Base-by-base conservation (phyloP, 805 yeast genomes). In the Metschnikowia matae region DNA sequence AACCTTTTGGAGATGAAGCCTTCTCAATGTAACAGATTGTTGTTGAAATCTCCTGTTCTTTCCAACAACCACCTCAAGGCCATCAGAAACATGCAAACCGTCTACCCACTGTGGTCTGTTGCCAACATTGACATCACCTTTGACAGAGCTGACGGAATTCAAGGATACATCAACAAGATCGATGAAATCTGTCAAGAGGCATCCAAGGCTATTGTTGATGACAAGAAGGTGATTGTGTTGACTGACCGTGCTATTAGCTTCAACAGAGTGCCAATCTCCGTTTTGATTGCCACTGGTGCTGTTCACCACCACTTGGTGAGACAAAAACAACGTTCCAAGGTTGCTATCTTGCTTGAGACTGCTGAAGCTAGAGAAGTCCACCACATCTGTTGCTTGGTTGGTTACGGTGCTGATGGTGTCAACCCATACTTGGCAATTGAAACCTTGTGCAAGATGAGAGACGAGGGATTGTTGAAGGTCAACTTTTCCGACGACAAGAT, bases 351-450 rank as follows among this genome's bases (percentile, higher is more conserved):
- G 54, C 79, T 92, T 53, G 98, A 92, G 75, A 84, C 97, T 40
- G 97, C 95, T 47, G 99, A 92, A 73, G 98, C 97, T 14, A 85
- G 96, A 67, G 99, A 94, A 72, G 95, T 92, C 39, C 99, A 92
- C 68, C 98, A 92, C 73, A 83, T 90, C 69, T 89, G 97, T 75
- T 90, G 90, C 60, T 77, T 92, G 58, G 81, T 92, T 31, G 98
- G 99, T 59, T 94, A 94, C 68, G 99, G 99, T 78, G 96, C 92
- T 55, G 99, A 92, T 73, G 98, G 90, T 55, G 78, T 92, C 63
- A 88, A 87, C 72, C 99, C 99, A 50, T 94, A 90, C 75, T 75
- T 92, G 66, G 96, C 92, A 14, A 81, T 92, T 73, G 97, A 94
- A 69, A 85, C 97, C 13, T 74, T 94, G 61, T 72, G 88, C 53